Conservation (phyloP, 441 rosid species). For the Dalechampia spathulata region DNA sequence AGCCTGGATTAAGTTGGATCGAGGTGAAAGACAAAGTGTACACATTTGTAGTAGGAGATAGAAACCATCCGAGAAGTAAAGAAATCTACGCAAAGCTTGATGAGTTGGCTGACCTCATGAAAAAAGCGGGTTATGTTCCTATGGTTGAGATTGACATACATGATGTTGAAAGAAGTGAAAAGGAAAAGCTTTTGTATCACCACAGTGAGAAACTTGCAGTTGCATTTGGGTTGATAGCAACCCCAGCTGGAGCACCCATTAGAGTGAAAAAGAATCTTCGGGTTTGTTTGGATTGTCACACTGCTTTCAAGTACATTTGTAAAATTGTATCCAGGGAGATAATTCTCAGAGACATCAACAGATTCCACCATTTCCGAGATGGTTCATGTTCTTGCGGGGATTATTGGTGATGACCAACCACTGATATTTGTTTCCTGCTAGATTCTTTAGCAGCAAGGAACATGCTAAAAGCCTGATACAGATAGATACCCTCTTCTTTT, state of each 20-base stretch:
- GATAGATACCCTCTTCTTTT: not conserved
- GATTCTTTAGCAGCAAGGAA: not conserved
- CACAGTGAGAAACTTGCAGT: slow-evolving; percentile 78
- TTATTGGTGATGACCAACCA: slow-evolving; percentile 39
- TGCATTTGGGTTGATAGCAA: slow-evolving; percentile 64
- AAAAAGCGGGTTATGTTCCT: slow-evolving; percentile 59
- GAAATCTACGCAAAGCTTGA: slow-evolving; percentile 62
- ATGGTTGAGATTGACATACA: slow-evolving; percentile 57
- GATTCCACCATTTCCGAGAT: slow-evolving; percentile 59
- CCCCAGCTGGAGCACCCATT: slow-evolving; percentile 52
- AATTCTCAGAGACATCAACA: slow-evolving; percentile 53
- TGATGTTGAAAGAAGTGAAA: slow-evolving; percentile 51
- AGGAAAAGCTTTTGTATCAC: slow-evolving; percentile 46
- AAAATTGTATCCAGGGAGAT: slow-evolving; percentile 52
- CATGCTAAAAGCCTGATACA: not conserved
- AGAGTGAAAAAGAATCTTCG: slow-evolving; percentile 67
- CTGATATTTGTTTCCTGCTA: not conserved
- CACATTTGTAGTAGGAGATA: slow-evolving; percentile 65
- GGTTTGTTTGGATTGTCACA: slow-evolving; percentile 59
- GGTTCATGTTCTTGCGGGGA: slow-evolving; percentile 66
- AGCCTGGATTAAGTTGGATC: slow-evolving; percentile 67
- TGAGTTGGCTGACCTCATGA: slow-evolving; percentile 39
- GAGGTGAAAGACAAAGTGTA: slow-evolving; percentile 53
- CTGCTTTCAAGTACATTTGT: slow-evolving; percentile 42
- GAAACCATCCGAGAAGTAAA: slow-evolving; percentile 38